Conservation (phyloP, 2,329 filamentous ascomycete species). For the Davidsoniella australis region DNA sequence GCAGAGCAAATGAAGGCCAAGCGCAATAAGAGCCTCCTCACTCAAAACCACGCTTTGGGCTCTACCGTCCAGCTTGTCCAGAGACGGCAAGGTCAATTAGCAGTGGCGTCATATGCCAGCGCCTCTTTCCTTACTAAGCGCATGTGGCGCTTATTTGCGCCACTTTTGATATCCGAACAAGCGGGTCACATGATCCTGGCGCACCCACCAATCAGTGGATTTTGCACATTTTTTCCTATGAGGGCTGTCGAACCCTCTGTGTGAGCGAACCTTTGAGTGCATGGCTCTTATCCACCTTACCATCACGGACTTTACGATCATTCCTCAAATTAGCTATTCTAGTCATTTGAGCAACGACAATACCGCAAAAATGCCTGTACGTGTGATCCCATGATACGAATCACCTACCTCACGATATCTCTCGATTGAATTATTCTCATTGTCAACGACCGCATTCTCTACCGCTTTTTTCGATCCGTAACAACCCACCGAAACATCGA, state of each 20-base stretch:
- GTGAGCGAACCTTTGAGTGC: slow-evolving; percentile 2
- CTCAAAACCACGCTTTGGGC: slow-evolving; percentile 3
- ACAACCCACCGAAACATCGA: not conserved
- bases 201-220: slow-evolving; percentile 10
- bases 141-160: slow-evolving; percentile 2
- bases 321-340: slow-evolving; percentile 13
- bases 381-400: slow-evolving; percentile 8
- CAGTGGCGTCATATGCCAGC: slow-evolving; percentile 5
- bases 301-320: slow-evolving; percentile 10
- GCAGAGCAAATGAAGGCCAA: slow-evolving; percentile 1
- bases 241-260: slow-evolving; percentile 12
- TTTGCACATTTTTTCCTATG: slow-evolving; percentile 12
- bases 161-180: not conserved
- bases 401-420: slow-evolving; percentile 4
- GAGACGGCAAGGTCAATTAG: not conserved
- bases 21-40: slow-evolving; percentile 6
- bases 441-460: not conserved
- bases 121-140: slow-evolving; percentile 1
- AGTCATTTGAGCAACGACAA: slow-evolving; percentile 13
- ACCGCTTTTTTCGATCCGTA: not conserved
- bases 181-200: slow-evolving; percentile 4
- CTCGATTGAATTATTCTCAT: slow-evolving; percentile 9
- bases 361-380: slow-evolving; percentile 14
- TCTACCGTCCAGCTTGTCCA: slow-evolving; percentile 2
- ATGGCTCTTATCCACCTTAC: slow-evolving; percentile 12